Conservation (phyloP, 768 basidiomycete genomes). For the Cystofilobasidium bisporidii region DNA sequence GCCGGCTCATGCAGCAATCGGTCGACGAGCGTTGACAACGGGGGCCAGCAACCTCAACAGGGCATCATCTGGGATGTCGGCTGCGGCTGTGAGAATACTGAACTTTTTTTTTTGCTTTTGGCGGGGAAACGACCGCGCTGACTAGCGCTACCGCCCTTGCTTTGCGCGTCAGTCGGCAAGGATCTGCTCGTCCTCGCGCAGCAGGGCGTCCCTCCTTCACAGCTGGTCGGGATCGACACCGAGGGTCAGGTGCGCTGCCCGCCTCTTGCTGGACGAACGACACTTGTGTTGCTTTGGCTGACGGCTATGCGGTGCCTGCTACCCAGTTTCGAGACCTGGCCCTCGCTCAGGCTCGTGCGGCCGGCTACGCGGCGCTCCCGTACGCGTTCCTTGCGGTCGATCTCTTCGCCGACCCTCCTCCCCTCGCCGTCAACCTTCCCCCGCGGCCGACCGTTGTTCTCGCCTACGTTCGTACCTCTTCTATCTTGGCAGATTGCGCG, state of each 20-base stretch:
- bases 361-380: not conserved
- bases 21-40: too few species aligned
- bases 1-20: too few species aligned
- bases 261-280: not conserved
- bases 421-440: not conserved
- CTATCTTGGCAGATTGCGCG: too few species aligned
- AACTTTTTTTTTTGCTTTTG: too few species aligned
- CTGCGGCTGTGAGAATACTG: not conserved
- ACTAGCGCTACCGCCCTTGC: not conserved
- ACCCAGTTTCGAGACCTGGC: not conserved
- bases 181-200: not conserved
- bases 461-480: not conserved
- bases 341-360: not conserved
- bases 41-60: too few species aligned
- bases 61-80: slow-evolving; percentile 8
- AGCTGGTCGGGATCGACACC: not conserved
- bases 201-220: not conserved
- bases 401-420: not conserved
- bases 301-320: not conserved
- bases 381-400: not conserved
- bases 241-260: not conserved
- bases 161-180: not conserved
- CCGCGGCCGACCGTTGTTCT: not conserved
- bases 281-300: not conserved
- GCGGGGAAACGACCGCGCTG: not conserved